These are phyloP conservation scores for Graphiopsis chlorocephala DNA, from an alignment of 2,329 filamentous ascomycete species.

Conservation along the genomic window DNA sequence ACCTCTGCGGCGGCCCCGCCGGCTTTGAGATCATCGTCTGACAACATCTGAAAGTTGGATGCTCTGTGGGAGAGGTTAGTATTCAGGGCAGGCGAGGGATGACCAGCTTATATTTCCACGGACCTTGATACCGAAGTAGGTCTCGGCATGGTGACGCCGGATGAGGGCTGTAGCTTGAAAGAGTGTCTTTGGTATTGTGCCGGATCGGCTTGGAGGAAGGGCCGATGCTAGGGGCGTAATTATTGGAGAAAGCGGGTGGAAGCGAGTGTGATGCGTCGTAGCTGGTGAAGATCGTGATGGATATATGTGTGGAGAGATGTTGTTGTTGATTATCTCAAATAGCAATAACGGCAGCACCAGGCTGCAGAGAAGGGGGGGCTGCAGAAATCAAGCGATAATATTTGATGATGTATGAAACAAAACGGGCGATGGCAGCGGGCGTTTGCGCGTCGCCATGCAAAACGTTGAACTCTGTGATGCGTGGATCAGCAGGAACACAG, in stretches of 20 bases:
- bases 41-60: conserved; percentile 8
- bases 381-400: background rate
- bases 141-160: background rate
- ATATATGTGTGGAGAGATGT: background rate
- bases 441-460: conserved; percentile 2
- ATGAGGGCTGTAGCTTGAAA: background rate
- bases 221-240: background rate
- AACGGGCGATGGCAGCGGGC: background rate
- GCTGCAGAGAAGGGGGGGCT: background rate
- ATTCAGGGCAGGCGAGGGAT: background rate
- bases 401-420: background rate
- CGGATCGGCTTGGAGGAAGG: background rate
- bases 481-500: conserved; percentile 1
- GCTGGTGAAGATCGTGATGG: background rate
- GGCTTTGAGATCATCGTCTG: conserved; percentile 14
- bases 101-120: background rate
- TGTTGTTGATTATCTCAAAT: too few relatives aligned
- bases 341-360: background rate
- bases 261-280: background rate
- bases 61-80: background rate
- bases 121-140: background rate
- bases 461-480: background rate
- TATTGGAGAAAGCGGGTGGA: background rate
- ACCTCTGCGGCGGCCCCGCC: background rate
- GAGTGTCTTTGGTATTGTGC: background rate